phyloP scores from a whole-genome alignment of 75 land plant genomes.

The Adiantum capillusveneris region DNA sequence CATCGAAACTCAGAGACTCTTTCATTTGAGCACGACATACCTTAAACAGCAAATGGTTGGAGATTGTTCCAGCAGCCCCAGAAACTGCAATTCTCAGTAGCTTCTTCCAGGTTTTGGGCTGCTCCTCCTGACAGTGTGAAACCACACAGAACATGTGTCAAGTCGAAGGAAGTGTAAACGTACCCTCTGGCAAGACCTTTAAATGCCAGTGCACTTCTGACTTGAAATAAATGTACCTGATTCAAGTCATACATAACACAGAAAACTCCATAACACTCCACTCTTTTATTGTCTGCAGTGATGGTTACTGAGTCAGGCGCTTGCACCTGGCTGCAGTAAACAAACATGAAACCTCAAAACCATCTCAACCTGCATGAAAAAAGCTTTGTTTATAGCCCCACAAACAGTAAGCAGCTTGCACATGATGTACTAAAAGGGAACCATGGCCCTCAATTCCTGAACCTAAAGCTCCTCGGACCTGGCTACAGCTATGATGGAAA shows the following conservation, averaged over 20 bases:
- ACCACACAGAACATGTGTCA: background rate
- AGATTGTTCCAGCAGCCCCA: slow-evolving; percentile 96
- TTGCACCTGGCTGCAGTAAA: slow-evolving; percentile 42
- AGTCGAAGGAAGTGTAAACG: too few species aligned
- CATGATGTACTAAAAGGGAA: too few species aligned
- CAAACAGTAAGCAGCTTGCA: too few species aligned
- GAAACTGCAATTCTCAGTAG: slow-evolving; percentile 78
- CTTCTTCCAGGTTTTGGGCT: slow-evolving; percentile 87
- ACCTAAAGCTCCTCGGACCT: too few species aligned
- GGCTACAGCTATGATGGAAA: too few species aligned
- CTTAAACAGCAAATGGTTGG: slow-evolving; percentile 94
- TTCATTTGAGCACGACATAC: slow-evolving; percentile 36
- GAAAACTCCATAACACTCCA: slow-evolving; percentile 84
- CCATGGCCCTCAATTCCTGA: too few species aligned
- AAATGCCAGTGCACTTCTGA: background rate
- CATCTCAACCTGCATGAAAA: too few species aligned
- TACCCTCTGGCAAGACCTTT: background rate
- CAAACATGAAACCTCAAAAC: background rate
- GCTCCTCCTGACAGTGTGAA: slow-evolving; percentile 43
- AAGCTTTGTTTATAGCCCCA: too few species aligned
- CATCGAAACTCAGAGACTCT: too few species aligned
- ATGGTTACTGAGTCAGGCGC: slow-evolving; percentile 20
- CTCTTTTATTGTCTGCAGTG: slow-evolving; percentile 16
- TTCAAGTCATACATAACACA: slow-evolving; percentile 82
- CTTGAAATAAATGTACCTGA: slow-evolving; percentile 38